These are phyloP conservation scores for Tolypocladium capitatum DNA, from an alignment of 2,329 filamentous ascomycete species.

Conservation along the genomic window DNA sequence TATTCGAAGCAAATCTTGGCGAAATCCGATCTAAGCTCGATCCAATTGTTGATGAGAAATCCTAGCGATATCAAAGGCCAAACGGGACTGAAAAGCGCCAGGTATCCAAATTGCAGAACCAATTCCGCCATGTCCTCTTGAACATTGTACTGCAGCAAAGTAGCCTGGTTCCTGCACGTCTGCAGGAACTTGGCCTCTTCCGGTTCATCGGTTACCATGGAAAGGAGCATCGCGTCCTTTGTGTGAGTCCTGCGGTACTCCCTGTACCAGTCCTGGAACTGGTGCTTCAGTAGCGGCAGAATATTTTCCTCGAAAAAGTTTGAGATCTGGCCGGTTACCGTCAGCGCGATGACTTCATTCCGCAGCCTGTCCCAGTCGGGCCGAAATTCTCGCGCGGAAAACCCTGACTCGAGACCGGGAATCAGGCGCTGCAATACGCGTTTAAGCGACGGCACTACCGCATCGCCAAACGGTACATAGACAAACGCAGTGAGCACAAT, in stretches of 20 bases:
- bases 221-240: constrained; percentile 30
- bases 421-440: constrained; percentile 39
- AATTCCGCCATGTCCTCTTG: constrained; percentile 62
- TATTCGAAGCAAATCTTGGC: constrained; percentile 65
- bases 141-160: constrained; percentile 57
- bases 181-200: constrained; percentile 52
- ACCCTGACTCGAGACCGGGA: constrained; percentile 29
- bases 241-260: constrained; percentile 20
- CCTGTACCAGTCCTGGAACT: constrained; percentile 31
- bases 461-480: constrained; percentile 60
- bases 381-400: constrained; percentile 42
- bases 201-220: constrained; percentile 39
- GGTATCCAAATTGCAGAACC: constrained; percentile 60
- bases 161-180: constrained; percentile 52
- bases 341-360: constrained; percentile 64
- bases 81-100: constrained; percentile 59
- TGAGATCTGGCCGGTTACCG: constrained; percentile 58
- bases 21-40: constrained; percentile 64
- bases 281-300: constrained; percentile 55
- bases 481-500: constrained; percentile 67
- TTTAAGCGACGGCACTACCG: constrained; percentile 55
- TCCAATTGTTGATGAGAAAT: constrained; percentile 65
- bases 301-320: constrained; percentile 61
- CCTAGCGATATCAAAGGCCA: constrained; percentile 63
- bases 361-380: constrained; percentile 53